Base-by-base conservation (phyloP, 108 stramenopile genomes). In the Nannochloropsis gaditana region DNA sequence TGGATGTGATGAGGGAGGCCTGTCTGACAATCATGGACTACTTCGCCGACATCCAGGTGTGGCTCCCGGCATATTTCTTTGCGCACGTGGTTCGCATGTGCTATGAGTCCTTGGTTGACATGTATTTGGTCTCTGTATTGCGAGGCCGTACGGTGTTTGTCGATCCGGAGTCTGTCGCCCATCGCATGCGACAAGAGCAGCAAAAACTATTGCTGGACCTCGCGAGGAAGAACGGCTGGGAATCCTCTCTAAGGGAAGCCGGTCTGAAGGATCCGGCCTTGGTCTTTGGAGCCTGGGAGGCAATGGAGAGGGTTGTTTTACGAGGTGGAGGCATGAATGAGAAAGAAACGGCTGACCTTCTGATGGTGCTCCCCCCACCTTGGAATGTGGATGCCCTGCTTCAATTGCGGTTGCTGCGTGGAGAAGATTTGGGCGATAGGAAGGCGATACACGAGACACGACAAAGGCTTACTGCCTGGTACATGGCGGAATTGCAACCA, bases 381-480 rank as follows among this genome's bases (percentile, higher is more conserved):
- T 73, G 59, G 59, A 73, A 73, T 73, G 59, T 73, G 59, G 59
- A 73, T 73, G 59, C 59, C 19, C 19, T 73, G 59, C n/a, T 73
- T 15, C 59, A 73, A n/a, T n/a, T 73, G n/a, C 15, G 6, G 59
- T 15, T n/a, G 59, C n/a, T 73, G 59, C 15, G 59, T 15, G 59
- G 59, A n/a, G 59, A 73, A 2, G 6, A 6, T 15, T 3, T 73
- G 59, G 59, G 59, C n/a, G 59, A 73, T n/a, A 15, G 59, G 59
- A 73, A 73, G 8, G 59, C 59, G 59, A 73, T 4, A 2, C 59
- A 73, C 19, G 59, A 73, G 8, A n/a, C 2, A n/a, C 15, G 59
- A 8, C 59, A 73, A 6, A 73, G n/a, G n/a, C 59, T 73, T 6
- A n/a, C 6, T 15, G 59, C 15, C n/a, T 73, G 59, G 59, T 73